Conservation (phyloP, 2,329 filamentous ascomycete genomes). For the Pyricularia pennisetigena region DNA sequence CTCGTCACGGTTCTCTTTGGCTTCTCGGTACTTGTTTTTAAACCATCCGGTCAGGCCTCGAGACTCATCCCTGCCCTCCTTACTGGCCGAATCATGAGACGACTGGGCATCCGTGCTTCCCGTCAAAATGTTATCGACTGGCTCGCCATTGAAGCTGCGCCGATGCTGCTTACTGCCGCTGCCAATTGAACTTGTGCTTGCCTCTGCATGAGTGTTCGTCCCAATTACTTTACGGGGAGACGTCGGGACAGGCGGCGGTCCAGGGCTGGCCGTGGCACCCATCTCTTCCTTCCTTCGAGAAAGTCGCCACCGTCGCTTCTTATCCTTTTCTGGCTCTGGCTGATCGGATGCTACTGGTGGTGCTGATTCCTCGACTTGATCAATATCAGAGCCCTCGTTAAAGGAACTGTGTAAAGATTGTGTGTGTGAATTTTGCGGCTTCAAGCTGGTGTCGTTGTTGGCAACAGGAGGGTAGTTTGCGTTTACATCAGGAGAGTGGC, state of each 20-base stretch:
- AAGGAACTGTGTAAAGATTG: slow-evolving; percentile 67
- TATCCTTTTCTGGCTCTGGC: slow-evolving; percentile 48
- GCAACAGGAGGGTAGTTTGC: background rate
- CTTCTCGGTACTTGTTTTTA: slow-evolving; percentile 49
- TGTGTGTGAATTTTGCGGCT: slow-evolving; percentile 62
- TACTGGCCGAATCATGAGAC: slow-evolving; percentile 22
- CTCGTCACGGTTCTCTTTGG: slow-evolving; percentile 45
- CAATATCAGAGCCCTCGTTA: slow-evolving; percentile 75
- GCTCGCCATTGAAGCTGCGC: slow-evolving; percentile 41
- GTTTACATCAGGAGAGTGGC: background rate
- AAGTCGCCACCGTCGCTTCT: slow-evolving; percentile 63
- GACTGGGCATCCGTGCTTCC: slow-evolving; percentile 27
- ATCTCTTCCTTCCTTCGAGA: slow-evolving; percentile 56
- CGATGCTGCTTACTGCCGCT: slow-evolving; percentile 43
- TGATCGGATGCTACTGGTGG: slow-evolving; percentile 14
- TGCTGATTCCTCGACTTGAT: slow-evolving; percentile 53
- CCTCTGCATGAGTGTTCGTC: slow-evolving; percentile 51
- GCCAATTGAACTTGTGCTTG: slow-evolving; percentile 58
- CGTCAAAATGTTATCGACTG: slow-evolving; percentile 16
- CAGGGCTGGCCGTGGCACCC: slow-evolving; percentile 14
- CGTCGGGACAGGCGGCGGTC: background rate
- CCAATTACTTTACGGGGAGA: slow-evolving; percentile 41
- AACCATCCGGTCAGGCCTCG: slow-evolving; percentile 48
- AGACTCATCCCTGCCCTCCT: slow-evolving; percentile 30
- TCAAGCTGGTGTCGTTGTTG: slow-evolving; percentile 26